phyloP scores from a whole-genome alignment of 1,284 basidiomycete genomes.

The Tylopilus sp. region DNA sequence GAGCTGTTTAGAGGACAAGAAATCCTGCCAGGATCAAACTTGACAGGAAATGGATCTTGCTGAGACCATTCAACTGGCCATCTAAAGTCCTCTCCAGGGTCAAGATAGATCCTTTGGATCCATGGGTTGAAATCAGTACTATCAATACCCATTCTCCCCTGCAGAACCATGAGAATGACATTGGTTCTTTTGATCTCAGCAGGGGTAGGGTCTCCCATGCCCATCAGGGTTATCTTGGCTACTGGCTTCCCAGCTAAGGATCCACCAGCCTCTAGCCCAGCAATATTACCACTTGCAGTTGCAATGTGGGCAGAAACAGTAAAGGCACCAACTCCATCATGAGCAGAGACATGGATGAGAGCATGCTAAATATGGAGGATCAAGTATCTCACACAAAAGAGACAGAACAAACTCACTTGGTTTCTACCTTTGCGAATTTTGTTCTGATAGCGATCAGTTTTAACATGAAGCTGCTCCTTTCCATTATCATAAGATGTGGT shows the following conservation, averaged over 20 bases:
- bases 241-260: slow-evolving; percentile 30
- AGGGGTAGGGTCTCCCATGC: slow-evolving; percentile 48
- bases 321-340: slow-evolving; percentile 16
- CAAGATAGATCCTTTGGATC: slow-evolving; percentile 53
- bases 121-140: slow-evolving; percentile 49
- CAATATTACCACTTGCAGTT: not conserved
- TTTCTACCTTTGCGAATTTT: slow-evolving; percentile 36
- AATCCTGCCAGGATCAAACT: slow-evolving; percentile 13
- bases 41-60: slow-evolving; percentile 11
- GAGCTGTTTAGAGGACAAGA: slow-evolving; percentile 28
- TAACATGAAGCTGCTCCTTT: slow-evolving; percentile 27
- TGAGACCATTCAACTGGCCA: slow-evolving; percentile 44
- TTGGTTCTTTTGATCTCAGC: slow-evolving; percentile 47
- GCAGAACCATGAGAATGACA: slow-evolving; percentile 47
- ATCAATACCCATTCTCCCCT: slow-evolving; percentile 36
- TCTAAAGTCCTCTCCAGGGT: slow-evolving; percentile 29
- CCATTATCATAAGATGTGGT: slow-evolving; percentile 22
- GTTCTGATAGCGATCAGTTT: slow-evolving; percentile 41
- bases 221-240: slow-evolving; percentile 41
- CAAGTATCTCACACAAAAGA: not conserved
- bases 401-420: slow-evolving; percentile 25
- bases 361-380: slow-evolving; percentile 13
- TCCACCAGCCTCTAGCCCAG: slow-evolving; percentile 16
- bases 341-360: slow-evolving; percentile 16
- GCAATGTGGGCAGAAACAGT: slow-evolving; percentile 16